These are phyloP conservation scores for Dictyostelium intermedium DNA, from an alignment of 78 protist genomes.

Conservation along the genomic window DNA sequence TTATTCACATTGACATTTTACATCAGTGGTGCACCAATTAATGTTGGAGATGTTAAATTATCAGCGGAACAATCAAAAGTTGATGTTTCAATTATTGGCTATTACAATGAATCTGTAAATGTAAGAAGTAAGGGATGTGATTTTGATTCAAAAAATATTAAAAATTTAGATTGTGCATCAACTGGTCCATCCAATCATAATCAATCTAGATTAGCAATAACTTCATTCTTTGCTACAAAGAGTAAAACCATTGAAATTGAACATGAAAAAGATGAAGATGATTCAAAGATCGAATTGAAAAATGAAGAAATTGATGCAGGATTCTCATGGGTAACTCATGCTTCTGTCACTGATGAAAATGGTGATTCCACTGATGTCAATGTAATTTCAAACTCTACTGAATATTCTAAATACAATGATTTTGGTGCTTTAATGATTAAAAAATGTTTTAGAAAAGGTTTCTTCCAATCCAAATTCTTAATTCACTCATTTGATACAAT, in stretches of 20 bases:
- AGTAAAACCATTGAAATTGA: neutral
- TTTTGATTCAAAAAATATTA: neutral
- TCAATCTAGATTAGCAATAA: neutral
- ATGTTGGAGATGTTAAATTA: neutral
- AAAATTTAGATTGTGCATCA: neutral
- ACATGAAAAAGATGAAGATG: neutral
- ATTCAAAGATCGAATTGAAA: neutral
- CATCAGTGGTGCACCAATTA: neutral
- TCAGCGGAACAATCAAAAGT: conserved; percentile 5
- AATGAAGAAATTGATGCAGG: neutral
- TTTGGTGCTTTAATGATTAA: neutral
- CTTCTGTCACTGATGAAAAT: neutral
- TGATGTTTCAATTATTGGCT: neutral
- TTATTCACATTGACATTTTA: neutral
- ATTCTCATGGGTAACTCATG: neutral
- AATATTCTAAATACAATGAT: neutral
- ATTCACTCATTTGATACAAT: neutral
- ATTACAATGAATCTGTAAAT: neutral
- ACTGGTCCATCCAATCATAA: neutral
- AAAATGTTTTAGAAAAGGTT: neutral
- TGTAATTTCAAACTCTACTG: neutral
- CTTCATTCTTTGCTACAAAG: neutral
- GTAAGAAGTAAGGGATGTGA: neutral
- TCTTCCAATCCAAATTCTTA: neutral
- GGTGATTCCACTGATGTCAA: neutral